Base-by-base conservation (phyloP, 2,329 filamentous ascomycete species). In the Colletotrichum sp. region DNA sequence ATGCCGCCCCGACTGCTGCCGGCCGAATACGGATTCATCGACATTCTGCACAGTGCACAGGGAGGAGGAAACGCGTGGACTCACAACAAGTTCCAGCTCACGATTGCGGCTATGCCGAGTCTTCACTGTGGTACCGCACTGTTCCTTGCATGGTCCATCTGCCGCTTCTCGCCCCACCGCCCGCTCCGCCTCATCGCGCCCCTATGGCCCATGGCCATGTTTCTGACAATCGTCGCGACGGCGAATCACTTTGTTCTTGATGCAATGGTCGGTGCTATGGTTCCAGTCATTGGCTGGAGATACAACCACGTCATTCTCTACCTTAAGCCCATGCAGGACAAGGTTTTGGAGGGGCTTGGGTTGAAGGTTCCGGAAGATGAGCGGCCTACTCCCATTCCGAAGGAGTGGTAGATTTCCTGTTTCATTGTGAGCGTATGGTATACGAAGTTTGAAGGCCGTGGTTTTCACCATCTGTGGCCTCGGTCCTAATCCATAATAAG, bases 51-150 rank as follows among this genome's bases (percentile, higher is more conserved):
- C 64, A 77, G 80, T 64, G 52, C 79, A 72, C 15, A 80, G 75
- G 52, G 80, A 71, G 68, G 78, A 2, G 78, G 77, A 10, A 84
- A 79, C 52, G 80, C 79, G 2, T 88, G 86, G 87, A 87, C 84
- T 22, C 82, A 87, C 69, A 89, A 88, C 76, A 81, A 82, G 25
- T 88, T 87, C 71, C 86, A 87, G 77, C 79, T 88, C 13, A 88
- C 86, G 9, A 87, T 88, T 74, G 87, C 87, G 0, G 87, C 87
- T 30, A 89, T 89, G 87, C 87, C 87, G 2, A 87, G 85, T 22
- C 79, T 89, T 16, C 87, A 89, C 77, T 89, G 88, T 75, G 87
- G 87, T 34, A 86, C 84, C 0, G 79, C 84, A 0, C 78, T 84
- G 4, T 85, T 85, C 71, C 79, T 86, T 15, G 83, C 82, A 4